Percentiles rank a stretch among this genome's conserved stretches.
Conservation (phyloP, 2,329 filamentous ascomycete genomes). For the Nothophaeocryptopus gaeumannii region DNA sequence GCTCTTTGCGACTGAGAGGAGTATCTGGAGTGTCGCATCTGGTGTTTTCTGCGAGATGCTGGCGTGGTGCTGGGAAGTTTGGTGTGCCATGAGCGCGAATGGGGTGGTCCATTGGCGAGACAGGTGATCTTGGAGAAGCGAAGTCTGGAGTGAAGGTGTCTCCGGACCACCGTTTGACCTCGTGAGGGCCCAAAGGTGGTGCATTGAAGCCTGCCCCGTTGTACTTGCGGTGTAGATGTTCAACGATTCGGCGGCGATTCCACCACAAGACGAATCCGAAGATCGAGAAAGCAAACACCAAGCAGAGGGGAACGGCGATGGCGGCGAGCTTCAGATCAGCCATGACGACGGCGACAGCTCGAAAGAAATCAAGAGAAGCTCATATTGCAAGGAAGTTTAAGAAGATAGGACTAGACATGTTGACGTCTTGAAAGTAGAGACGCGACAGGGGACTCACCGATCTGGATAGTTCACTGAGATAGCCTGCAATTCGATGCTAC, state of each 20-base stretch:
- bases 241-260: conserved; percentile 7
- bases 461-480: too few relatives aligned
- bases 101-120: not conserved
- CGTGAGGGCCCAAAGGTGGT: not conserved
- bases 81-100: conserved; percentile 1
- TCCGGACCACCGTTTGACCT: conserved; percentile 2
- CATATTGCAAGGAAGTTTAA: too few relatives aligned
- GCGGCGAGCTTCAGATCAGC: not conserved
- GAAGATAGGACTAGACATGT: too few relatives aligned
- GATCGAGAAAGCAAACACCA: not conserved
- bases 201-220: not conserved
- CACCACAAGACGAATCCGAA: not conserved
- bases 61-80: conserved; percentile 3
- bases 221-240: conserved; percentile 8
- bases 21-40: conserved; percentile 11
- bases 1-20: conserved; percentile 10
- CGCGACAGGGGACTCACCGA: too few relatives aligned
- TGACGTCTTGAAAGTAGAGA: too few relatives aligned
- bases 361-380: too few relatives aligned
- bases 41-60: conserved; percentile 1
- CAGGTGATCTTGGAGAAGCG: not conserved
- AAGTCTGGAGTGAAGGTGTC: not conserved
- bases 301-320: conserved; percentile 8
- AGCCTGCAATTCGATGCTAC: too few relatives aligned
- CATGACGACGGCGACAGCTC: too few relatives aligned